Conservation (phyloP, 169 alveolate species). For the Condylostoma magnum region DNA sequence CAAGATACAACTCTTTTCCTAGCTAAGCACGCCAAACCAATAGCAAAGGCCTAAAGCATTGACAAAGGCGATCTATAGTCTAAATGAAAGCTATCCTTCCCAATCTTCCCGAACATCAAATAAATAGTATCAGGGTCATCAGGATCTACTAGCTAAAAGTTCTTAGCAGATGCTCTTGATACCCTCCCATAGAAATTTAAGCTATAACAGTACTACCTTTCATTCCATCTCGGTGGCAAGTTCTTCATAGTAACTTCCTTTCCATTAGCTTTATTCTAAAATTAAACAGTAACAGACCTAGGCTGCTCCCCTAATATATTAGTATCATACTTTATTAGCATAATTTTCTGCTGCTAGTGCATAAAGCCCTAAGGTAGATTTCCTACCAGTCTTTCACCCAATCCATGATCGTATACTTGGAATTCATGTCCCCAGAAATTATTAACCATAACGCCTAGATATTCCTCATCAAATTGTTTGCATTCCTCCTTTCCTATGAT, state of each 20-base stretch:
- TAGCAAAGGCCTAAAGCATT: constrained; percentile 22
- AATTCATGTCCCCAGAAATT: constrained; percentile 30
- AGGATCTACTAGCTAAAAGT: constrained; percentile 13
- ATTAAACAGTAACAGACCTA: neutral
- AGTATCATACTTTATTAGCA: constrained; percentile 19
- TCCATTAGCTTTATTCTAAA: neutral
- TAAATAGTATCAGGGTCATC: constrained; percentile 32
- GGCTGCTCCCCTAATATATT: constrained; percentile 31
- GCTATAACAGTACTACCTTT: constrained; percentile 23
- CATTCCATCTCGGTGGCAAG: constrained; percentile 26
- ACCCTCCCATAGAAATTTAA: constrained; percentile 34
- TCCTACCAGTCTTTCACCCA: neutral
- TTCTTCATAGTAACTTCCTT: neutral
- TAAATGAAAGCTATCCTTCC: constrained; percentile 9
- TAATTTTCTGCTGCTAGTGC: neutral
- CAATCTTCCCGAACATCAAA: constrained; percentile 26
- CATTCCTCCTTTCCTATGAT: neutral
- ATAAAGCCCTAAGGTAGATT: constrained; percentile 19
- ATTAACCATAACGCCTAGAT: constrained; percentile 10
- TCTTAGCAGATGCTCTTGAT: constrained; percentile 26
- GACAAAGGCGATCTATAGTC: constrained; percentile 29
- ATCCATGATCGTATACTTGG: constrained; percentile 21
- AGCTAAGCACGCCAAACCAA: constrained; percentile 26
- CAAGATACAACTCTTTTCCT: constrained; percentile 36
- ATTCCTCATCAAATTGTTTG: constrained; percentile 7